phyloP scores from a whole-genome alignment of 352 stramenopile genomes.

The Blastocystis sp. region DNA sequence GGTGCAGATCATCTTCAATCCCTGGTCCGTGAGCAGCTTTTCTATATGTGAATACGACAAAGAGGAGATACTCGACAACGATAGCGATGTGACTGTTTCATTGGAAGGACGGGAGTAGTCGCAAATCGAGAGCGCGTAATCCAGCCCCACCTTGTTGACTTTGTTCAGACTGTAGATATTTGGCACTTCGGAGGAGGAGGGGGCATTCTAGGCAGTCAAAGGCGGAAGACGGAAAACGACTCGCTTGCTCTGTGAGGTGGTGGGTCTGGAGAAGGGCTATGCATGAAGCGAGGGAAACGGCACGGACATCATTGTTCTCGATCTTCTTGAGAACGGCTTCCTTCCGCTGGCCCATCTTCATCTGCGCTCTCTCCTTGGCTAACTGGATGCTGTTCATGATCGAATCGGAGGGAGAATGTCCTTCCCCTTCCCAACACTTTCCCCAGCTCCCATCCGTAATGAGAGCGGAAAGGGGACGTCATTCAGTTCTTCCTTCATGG shows the following conservation, averaged over 20 bases:
- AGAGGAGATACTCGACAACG: not conserved
- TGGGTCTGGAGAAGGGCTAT: not conserved
- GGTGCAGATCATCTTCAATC: constrained; percentile 17
- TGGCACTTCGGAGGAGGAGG: not conserved
- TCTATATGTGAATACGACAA: not conserved
- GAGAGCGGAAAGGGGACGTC: too few relatives aligned
- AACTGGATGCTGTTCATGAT: not conserved
- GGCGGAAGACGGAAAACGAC: not conserved
- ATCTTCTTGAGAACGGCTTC: not conserved
- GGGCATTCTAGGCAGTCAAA: not conserved
- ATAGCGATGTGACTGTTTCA: constrained; percentile 39
- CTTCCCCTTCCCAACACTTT: not conserved
- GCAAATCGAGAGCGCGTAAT: constrained; percentile 31
- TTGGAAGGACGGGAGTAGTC: constrained; percentile 19
- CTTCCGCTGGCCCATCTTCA: not conserved
- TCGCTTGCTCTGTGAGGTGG: not conserved
- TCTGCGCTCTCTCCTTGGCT: not conserved
- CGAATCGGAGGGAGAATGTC: not conserved
- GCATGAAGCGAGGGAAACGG: not conserved
- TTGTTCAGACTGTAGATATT: not conserved
- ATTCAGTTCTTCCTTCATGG: not conserved
- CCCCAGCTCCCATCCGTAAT: too few relatives aligned
- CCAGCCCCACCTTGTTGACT: constrained; percentile 10
- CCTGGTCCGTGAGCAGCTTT: constrained; percentile 37
- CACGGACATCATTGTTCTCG: not conserved